phyloP scores from a whole-genome alignment of 352 stramenopile species.

The Globisporangium cylindrosporum region DNA sequence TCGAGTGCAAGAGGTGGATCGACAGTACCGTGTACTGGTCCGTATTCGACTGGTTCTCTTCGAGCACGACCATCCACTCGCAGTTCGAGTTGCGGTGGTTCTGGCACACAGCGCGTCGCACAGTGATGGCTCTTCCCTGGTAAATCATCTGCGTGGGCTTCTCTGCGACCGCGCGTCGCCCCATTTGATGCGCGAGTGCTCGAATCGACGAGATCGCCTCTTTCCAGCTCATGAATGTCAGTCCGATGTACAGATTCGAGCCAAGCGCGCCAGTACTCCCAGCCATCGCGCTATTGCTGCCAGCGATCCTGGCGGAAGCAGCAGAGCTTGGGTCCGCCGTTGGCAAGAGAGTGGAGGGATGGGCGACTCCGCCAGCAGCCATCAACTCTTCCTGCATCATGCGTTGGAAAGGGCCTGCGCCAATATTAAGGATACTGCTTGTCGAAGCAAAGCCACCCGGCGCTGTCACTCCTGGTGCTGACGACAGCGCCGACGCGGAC shows the following conservation, averaged over 20 bases:
- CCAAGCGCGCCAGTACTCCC: slow-evolving; percentile 17
- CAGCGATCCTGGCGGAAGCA: slow-evolving; percentile 3
- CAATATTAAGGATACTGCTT: not conserved
- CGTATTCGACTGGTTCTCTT: slow-evolving; percentile 34
- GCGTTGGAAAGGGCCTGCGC: slow-evolving; percentile 26
- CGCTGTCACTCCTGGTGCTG: not conserved
- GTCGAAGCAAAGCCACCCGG: not conserved
- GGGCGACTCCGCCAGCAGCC: not conserved
- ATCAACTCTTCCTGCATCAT: slow-evolving; percentile 29
- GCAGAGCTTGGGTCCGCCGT: slow-evolving; percentile 1
- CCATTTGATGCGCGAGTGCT: slow-evolving; percentile 51
- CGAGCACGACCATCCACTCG: slow-evolving; percentile 57
- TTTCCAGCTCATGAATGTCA: slow-evolving; percentile 58
- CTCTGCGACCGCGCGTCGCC: slow-evolving; percentile 49
- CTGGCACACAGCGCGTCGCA: slow-evolving; percentile 58
- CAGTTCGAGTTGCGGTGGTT: slow-evolving; percentile 78
- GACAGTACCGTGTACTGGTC: slow-evolving; percentile 56
- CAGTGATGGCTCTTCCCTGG: slow-evolving; percentile 40
- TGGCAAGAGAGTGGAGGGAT: slow-evolving; percentile 5
- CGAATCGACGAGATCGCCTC: slow-evolving; percentile 51
- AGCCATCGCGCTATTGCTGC: not conserved
- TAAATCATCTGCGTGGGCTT: slow-evolving; percentile 45
- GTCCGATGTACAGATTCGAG: slow-evolving; percentile 38
- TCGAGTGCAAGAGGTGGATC: slow-evolving; percentile 59
- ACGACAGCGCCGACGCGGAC: not conserved